Percentiles rank a stretch among this genome's conserved stretches.
phyloP scores from a whole-genome alignment of 2,329 filamentous ascomycete genomes.

The Paecilomyces sp. region DNA sequence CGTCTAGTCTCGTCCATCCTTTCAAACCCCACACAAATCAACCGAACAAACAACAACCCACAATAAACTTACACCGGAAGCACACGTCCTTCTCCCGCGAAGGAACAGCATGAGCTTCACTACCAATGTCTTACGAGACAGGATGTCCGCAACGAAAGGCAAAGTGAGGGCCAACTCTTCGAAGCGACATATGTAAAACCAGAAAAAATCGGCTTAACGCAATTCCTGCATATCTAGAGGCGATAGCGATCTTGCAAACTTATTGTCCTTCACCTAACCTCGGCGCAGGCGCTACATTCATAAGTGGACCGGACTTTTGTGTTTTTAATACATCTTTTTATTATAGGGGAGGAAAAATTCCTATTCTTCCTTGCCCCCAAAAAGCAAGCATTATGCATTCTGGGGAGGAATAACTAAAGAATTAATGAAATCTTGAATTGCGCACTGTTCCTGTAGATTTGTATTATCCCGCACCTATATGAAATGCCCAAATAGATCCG shows the following conservation, averaged over 20 bases:
- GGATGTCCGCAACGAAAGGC: neutral
- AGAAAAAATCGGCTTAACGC: neutral
- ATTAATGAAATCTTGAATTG: too few relatives aligned
- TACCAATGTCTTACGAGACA: neutral
- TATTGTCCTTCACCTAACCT: neutral
- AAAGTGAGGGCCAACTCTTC: neutral
- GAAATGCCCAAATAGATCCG: too few relatives aligned
- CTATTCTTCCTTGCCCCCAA: neutral
- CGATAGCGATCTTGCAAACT: neutral
- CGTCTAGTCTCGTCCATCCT: conserved; percentile 17
- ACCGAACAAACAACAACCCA: neutral
- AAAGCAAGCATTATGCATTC: too few relatives aligned
- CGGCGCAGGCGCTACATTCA: neutral
- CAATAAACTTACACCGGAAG: too few relatives aligned
- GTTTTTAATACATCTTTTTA: neutral
- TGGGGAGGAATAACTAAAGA: too few relatives aligned
- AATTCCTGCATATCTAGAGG: neutral
- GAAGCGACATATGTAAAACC: neutral
- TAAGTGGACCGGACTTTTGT: neutral
- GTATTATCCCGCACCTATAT: too few relatives aligned
- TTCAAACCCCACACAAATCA: neutral
- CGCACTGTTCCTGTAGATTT: too few relatives aligned
- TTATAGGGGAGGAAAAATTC: neutral
- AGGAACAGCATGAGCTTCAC: neutral
- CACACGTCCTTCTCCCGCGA: neutral